Base-by-base conservation (phyloP, 805 yeast genomes). In the Metschnikowia cubensis region DNA sequence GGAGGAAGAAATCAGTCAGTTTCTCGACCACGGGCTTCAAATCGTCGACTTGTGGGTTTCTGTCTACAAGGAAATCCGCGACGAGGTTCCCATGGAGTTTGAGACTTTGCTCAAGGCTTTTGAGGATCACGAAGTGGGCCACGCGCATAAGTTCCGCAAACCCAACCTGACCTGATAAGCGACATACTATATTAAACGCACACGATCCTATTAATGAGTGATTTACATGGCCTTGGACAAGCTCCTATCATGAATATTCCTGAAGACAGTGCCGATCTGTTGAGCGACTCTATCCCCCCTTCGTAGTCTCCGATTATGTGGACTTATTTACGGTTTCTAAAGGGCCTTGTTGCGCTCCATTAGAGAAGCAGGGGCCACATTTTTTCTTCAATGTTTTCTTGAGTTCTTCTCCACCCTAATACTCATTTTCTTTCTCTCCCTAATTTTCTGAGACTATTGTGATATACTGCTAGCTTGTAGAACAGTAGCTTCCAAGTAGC, bases 31-130 rank as follows among this genome's bases (percentile, higher is more conserved):
- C 39, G 41, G 49, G 35, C 14, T 3, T 11, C 42, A 41, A n/a
- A 15, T 50, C 14, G 49, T 38, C 3, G 25, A 31, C 14, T 22
- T 50, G 33, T 53, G 56, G 56, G 21, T 20, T 11, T 25, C 32
- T 14, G 47, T 29, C 3, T 53, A 45, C 50, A 15, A 31, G 15
- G 52, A 50, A 13, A 17, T 14, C 15, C 47, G 49, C 29, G 47
- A 42, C 31, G 41, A 33, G 13, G 29, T 53, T 10, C 56, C 56
- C 17, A 20, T 33, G 35, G 37, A 42, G 15, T 20, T 20, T n/a
- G 37, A 42, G 34, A 14, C 20, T 7, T 20, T 34, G 37, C 45
- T 42, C 34, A 32, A 31, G 17, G 17, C 18, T 8, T 31, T 41
- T 32, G 25, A 31, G 21, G 17, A 18, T 22, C 31, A 14, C 15